Evolutionary conservation across 1,284 basidiomycete species (phyloP).

Genomic region (Singerocomus inundabilis): DNA sequence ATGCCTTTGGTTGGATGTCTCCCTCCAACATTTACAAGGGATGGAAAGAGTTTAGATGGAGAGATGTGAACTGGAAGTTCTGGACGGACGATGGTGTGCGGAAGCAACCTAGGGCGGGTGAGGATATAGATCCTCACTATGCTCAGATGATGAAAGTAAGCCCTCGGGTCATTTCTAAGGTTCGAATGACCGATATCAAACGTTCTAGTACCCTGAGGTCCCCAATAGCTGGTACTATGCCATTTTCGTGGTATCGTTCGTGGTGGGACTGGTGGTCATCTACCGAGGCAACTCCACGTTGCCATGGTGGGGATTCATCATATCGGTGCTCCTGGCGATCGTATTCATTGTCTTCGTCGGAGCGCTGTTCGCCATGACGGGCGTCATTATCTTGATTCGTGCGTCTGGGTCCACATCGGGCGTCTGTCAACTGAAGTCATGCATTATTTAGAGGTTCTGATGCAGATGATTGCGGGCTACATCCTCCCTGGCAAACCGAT

Average conservation of each 20-base stretch:
- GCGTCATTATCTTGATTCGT: slow-evolving; percentile 48
- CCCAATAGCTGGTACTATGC: slow-evolving; percentile 48
- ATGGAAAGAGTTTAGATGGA: slow-evolving; percentile 26
- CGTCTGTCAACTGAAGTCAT: neutral
- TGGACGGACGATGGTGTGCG: slow-evolving; percentile 44
- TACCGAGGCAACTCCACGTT: slow-evolving; percentile 51
- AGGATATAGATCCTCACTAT: slow-evolving; percentile 51
- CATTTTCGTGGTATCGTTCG: slow-evolving; percentile 38
- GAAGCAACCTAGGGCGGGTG: slow-evolving; percentile 24
- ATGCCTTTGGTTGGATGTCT: slow-evolving; percentile 45
- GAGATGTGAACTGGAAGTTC: slow-evolving; percentile 42
- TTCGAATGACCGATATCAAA: neutral
- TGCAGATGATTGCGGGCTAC: slow-evolving; percentile 61
- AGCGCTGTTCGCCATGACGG: slow-evolving; percentile 52
- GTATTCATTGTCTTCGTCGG: slow-evolving; percentile 49
- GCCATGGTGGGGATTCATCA: slow-evolving; percentile 47
- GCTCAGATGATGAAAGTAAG: slow-evolving; percentile 52
- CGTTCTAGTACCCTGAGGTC: slow-evolving; percentile 44
- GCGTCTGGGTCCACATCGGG: slow-evolving; percentile 25
- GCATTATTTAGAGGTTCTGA: slow-evolving; percentile 34
- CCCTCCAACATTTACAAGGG: slow-evolving; percentile 24
- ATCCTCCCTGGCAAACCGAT: slow-evolving; percentile 59
- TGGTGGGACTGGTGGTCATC: slow-evolving; percentile 44
- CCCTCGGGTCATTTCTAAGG: neutral
- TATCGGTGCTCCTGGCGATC: slow-evolving; percentile 40